phyloP scores from a whole-genome alignment of 768 basidiomycete genomes.

The Atractiella rhizophila region DNA sequence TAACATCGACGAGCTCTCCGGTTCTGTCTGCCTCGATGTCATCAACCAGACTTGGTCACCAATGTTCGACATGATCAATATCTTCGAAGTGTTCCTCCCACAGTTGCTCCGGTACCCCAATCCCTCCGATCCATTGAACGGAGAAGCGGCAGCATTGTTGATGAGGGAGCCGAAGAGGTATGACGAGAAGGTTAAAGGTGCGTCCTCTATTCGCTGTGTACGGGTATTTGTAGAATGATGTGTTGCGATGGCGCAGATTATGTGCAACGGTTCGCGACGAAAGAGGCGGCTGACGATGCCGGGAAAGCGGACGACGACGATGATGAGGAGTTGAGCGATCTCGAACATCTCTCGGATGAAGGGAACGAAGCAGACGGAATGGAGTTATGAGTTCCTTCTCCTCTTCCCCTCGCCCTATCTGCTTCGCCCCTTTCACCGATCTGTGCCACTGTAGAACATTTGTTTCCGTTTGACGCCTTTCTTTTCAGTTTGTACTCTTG shows the following conservation, averaged over 20 bases:
- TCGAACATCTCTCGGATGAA: conserved; percentile 20
- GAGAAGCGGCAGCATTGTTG: conserved; percentile 84
- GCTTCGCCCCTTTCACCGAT: no score
- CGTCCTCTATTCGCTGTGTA: conserved; percentile 7
- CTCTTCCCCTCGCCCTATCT: no score
- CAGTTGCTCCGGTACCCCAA: conserved; percentile 94
- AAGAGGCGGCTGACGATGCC: conserved; percentile 60
- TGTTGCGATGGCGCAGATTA: conserved; percentile 36
- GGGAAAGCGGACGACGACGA: conserved; percentile 38
- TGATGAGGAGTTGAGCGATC: conserved; percentile 21
- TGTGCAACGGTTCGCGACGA: conserved; percentile 78
- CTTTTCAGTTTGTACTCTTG: no score
- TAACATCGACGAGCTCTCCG: conserved; percentile 94
- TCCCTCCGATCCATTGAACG: conserved; percentile 90
- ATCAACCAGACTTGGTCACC: conserved; percentile 99
- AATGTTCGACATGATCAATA: conserved; percentile 99
- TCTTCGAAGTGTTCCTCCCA: conserved; percentile 92
- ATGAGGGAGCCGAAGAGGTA: conserved; percentile 96
- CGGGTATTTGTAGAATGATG: not conserved
- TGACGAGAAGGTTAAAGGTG: conserved; percentile 76
- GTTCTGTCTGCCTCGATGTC: conserved; percentile 92
- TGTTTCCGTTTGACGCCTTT: no score
- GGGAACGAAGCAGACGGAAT: no score
- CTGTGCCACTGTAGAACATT: no score
- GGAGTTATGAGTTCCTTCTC: no score